These are phyloP conservation scores for Barnettozyma pratensis DNA, from an alignment of 805 yeast species.

Conservation along the genomic window DNA sequence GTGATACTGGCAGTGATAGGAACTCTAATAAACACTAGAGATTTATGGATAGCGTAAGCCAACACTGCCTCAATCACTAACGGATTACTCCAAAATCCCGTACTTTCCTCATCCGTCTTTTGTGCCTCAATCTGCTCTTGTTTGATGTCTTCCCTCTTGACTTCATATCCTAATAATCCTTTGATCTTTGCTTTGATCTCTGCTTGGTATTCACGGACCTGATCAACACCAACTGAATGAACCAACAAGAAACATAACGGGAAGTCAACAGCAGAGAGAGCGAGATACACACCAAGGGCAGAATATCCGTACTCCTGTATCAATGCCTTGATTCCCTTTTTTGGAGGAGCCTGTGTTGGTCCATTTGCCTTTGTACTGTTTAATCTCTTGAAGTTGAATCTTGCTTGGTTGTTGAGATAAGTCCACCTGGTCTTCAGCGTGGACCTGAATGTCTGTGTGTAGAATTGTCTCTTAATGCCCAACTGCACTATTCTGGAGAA, in stretches of 20 bases:
- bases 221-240: conserved; percentile 83
- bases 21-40: conserved; percentile 73
- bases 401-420: not conserved
- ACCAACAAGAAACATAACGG: conserved; percentile 81
- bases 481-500: conserved; percentile 1
- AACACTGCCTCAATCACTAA: conserved; percentile 79
- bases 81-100: conserved; percentile 29
- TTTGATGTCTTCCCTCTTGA: conserved; percentile 32
- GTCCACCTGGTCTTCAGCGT: conserved; percentile 9
- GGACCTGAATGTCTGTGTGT: not conserved
- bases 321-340: conserved; percentile 47
- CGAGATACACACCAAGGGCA: conserved; percentile 81
- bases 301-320: conserved; percentile 87
- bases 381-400: conserved; percentile 1
- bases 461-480: conserved; percentile 4
- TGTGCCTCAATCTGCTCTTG: conserved; percentile 19
- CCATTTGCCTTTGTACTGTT: conserved; percentile 3
- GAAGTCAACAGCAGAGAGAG: conserved; percentile 67
- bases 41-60: conserved; percentile 92
- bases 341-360: conserved; percentile 2
- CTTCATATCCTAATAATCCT: conserved; percentile 51
- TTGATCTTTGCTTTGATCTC: conserved; percentile 41
- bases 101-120: conserved; percentile 10
- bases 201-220: conserved; percentile 63
- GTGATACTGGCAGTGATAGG: conserved; percentile 92